Percentiles rank a stretch among this genome's conserved stretches.
These are phyloP conservation scores for Botrytis fabae DNA, from an alignment of 2,329 filamentous ascomycete genomes.

Conservation along the genomic window DNA sequence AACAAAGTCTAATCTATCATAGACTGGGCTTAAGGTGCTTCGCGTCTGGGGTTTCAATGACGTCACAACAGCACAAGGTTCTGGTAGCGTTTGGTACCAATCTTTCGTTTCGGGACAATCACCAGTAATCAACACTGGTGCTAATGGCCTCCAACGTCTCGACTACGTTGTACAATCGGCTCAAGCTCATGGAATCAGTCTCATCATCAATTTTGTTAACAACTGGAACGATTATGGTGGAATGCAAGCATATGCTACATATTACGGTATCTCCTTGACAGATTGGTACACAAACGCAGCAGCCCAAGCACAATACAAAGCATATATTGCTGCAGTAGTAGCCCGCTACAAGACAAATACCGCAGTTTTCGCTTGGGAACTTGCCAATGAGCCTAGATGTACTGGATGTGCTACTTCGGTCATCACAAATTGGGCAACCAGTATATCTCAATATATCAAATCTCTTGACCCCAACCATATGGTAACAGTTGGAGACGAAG, in stretches of 20 bases:
- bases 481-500: slow-evolving; percentile 65
- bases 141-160: slow-evolving; percentile 62
- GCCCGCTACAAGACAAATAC: slow-evolving; percentile 58
- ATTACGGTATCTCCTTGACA: slow-evolving; percentile 50
- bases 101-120: slow-evolving; percentile 46
- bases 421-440: slow-evolving; percentile 60
- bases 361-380: slow-evolving; percentile 67
- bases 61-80: slow-evolving; percentile 45
- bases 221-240: slow-evolving; percentile 70
- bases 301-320: slow-evolving; percentile 57
- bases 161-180: slow-evolving; percentile 64
- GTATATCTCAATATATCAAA: slow-evolving; percentile 63
- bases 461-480: slow-evolving; percentile 60
- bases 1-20: background rate
- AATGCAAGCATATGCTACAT: slow-evolving; percentile 57
- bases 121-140: slow-evolving; percentile 63
- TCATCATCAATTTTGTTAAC: slow-evolving; percentile 68
- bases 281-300: slow-evolving; percentile 57
- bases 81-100: slow-evolving; percentile 48
- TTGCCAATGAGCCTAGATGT: slow-evolving; percentile 69
- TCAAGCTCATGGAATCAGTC: slow-evolving; percentile 59
- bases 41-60: slow-evolving; percentile 66
- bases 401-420: slow-evolving; percentile 58
- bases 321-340: slow-evolving; percentile 61
- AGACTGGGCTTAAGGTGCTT: slow-evolving; percentile 58